These are phyloP conservation scores for Colletotrichum sp. DNA, from an alignment of 2,329 filamentous ascomycete genomes.

Conservation along the genomic window DNA sequence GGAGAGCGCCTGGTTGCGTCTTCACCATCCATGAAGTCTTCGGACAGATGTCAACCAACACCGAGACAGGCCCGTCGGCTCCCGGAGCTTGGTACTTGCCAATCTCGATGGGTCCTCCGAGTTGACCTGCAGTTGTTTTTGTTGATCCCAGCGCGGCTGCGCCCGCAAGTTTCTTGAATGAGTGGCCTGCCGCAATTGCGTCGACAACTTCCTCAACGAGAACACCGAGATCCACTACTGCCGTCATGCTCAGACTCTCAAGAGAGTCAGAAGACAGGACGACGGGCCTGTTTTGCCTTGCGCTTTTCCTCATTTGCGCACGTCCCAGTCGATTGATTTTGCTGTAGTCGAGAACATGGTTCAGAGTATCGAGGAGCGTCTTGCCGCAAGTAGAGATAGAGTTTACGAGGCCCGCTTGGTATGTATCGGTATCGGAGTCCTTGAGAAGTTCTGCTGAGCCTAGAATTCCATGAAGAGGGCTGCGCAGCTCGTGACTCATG, in stretches of 20 bases:
- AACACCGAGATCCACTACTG: conserved; percentile 33
- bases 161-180: conserved; percentile 29
- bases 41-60: conserved; percentile 55
- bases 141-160: not conserved
- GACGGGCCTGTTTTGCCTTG: conserved; percentile 20
- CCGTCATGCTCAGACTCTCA: conserved; percentile 34
- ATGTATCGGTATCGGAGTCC: conserved; percentile 40
- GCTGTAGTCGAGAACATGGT: conserved; percentile 51
- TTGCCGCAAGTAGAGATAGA: conserved; percentile 52
- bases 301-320: conserved; percentile 23
- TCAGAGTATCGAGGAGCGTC: conserved; percentile 53
- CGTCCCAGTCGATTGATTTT: conserved; percentile 41
- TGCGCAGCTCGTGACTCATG: conserved; percentile 63
- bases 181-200: conserved; percentile 38
- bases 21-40: conserved; percentile 54
- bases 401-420: conserved; percentile 46
- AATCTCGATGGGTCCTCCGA: not conserved
- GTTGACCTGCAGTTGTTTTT: not conserved
- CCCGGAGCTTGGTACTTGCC: conserved; percentile 22
- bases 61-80: conserved; percentile 38
- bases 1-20: conserved; percentile 54
- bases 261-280: conserved; percentile 31
- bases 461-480: conserved; percentile 61
- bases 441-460: conserved; percentile 55
- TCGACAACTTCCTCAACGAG: conserved; percentile 43